Evolutionary conservation across 2,329 filamentous ascomycete genomes (phyloP), one percentile per base, ranked within the genome.

Genomic region (Aspergillus intermedius): DNA sequence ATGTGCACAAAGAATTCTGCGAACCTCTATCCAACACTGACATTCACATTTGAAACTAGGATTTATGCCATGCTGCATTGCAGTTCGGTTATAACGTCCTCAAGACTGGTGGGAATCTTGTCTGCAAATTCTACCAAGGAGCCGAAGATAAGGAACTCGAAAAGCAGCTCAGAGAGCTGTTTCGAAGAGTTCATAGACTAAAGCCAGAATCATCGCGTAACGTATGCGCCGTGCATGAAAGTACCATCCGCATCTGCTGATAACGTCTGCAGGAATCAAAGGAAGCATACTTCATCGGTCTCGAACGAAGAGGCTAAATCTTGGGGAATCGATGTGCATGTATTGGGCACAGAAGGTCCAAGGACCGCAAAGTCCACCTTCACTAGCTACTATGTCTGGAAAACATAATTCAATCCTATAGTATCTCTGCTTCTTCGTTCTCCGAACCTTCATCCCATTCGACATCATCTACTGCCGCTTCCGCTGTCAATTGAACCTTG

Each of bases 121-220:
- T 98, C 41, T 96, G 91, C 79, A 98, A 98, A 69, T 98, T 95
- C 70, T 98, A 97, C 68, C 88, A 95, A 67, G 93, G 93, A 3
- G 68, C 77, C 4, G 91, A 96, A 67, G 91, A 97, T 62, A 91
- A 87, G 69, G 75, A 74, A 1, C 71, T 98, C 9, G 89, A 96
- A 72, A 76, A 71, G 52, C 81, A 81, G 58, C 74, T 98, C 37
- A 88, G 81, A 65, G 81, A 77, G 44, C 73, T 95, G 59, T 98
- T 98, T 64, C 72, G 75, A 15, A 87, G 81, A 57, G 93, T 98
- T 2, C 77, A 86, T 60, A 79, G 91, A 51, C 87, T 95, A 67
- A 98, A 98, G 69, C 93, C 94, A 1, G 87, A 94, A 48, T 87
- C 90, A 5, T 97, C 91, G 34, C 80, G 93, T 62, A 87, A 79